Conservation (phyloP, 768 basidiomycete genomes). For the Neoboletus magnificus region DNA sequence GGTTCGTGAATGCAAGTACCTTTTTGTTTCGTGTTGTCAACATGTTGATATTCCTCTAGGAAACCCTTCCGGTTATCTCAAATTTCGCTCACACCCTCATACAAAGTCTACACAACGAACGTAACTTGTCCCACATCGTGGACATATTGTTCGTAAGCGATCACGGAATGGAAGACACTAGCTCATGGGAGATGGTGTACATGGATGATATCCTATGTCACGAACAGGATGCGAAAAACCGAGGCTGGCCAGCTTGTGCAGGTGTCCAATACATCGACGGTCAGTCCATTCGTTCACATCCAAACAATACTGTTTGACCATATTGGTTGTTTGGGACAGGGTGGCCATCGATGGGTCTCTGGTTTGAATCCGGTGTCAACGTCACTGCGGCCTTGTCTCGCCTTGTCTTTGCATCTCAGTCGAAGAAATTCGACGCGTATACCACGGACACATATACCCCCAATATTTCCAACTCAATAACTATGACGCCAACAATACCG, state of each 20-base stretch:
- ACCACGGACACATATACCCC: slow-evolving; percentile 13
- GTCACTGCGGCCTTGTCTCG: slow-evolving; percentile 48
- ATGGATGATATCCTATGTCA: slow-evolving; percentile 52
- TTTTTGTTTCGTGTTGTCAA: neutral
- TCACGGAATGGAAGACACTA: slow-evolving; percentile 85
- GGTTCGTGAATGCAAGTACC: slow-evolving; percentile 58
- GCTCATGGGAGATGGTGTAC: slow-evolving; percentile 67
- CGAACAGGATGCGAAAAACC: slow-evolving; percentile 1
- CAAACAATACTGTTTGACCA: neutral
- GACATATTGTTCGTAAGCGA: slow-evolving; percentile 86
- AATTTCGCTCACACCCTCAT: slow-evolving; percentile 54
- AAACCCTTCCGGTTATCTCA: slow-evolving; percentile 64
- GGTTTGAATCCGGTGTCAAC: slow-evolving; percentile 63
- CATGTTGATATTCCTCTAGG: slow-evolving; percentile 35
- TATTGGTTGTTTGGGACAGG: slow-evolving; percentile 44
- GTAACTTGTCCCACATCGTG: slow-evolving; percentile 76
- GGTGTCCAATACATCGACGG: slow-evolving; percentile 9
- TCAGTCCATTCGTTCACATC: neutral
- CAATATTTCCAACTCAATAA: neutral
- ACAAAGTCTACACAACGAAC: slow-evolving; percentile 48
- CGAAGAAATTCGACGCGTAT: slow-evolving; percentile 60
- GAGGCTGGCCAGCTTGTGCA: slow-evolving; percentile 15
- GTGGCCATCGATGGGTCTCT: slow-evolving; percentile 84
- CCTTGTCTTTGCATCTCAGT: slow-evolving; percentile 46
- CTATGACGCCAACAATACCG: slow-evolving; percentile 53